Evolutionary conservation across 345 rosid genomes (phyloP), one percentile per base, ranked within the genome.

Genomic region (Syzygium oleosum): DNA sequence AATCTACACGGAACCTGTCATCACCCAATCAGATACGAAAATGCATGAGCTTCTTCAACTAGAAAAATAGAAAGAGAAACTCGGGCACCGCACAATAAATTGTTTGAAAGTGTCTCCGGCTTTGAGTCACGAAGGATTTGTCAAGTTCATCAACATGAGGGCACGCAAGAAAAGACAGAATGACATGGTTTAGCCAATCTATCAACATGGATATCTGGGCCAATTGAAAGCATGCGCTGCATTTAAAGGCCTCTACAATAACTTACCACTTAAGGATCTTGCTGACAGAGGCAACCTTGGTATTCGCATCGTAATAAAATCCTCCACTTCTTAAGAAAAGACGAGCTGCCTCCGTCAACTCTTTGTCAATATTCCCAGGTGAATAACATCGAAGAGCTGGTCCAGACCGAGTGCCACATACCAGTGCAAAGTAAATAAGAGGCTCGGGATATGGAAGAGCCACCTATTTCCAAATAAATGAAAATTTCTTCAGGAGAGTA

Each of bases 371-470:
- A 88, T 95, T 92, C 87, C 89, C 92, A n/a, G 99, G 96, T 7
- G 96, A 93, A 90, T 93, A 97, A 87, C 94, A 96, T 73, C 89
- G 92, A 52, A 97, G 96, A 86, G 96, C 92, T 52, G 98, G 99
- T 86, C 98, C 95, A 84, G 98, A 96, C 84, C 97, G 96, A 52
- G 93, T 90, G 31, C 99, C 99, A 85, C 88, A 93, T 88, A 94
- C 97, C 73, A 97, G 91, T 68, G 97, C 95, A 90, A 95, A 97
- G 93, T 97, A 97, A 88, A 87, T 89, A 86, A 94, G 89, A 88
- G 97, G 97, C 92, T 96, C 98, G 5, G 91, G 85, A 85, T 95
- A 94, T 46, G 95, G 94, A 92, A 96, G 93, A 85, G 94, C 90
- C 86, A 92, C 93, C 98, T 97, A 89, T 87, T 46, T 63, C 87